Percentiles rank a stretch among this genome's conserved stretches.
Evolutionary conservation across 306 rosid genomes (phyloP).

Genomic region (Cucumis melo): DNA sequence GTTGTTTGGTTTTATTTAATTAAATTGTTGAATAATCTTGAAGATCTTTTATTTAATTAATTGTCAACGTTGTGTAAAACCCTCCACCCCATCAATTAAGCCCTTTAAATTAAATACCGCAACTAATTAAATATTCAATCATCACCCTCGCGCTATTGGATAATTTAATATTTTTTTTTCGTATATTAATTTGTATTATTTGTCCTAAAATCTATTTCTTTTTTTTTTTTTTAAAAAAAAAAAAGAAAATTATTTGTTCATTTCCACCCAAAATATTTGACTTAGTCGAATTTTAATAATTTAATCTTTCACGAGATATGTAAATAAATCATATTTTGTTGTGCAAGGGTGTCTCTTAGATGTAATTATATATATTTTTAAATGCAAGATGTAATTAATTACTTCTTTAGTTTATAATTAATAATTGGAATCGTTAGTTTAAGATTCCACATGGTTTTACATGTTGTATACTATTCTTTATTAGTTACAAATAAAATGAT

Average conservation of each 20-base stretch:
- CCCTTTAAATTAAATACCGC: neutral
- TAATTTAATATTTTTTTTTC: too few relatives aligned
- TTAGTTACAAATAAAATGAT: too few relatives aligned
- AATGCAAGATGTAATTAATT: neutral
- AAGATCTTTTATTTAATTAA: neutral
- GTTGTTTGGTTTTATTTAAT: neutral
- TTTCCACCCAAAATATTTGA: neutral
- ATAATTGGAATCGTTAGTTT: neutral
- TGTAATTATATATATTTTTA: neutral
- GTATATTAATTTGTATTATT: neutral
- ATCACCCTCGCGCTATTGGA: neutral
- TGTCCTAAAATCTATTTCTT: neutral
- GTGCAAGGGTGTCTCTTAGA: neutral
- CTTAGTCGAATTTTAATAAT: neutral
- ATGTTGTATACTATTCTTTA: neutral
- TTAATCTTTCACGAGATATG: neutral
- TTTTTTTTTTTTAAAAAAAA: neutral
- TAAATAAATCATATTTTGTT: neutral
- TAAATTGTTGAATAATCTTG: neutral
- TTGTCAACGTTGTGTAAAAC: neutral
- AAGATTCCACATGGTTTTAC: neutral
- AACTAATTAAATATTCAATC: neutral
- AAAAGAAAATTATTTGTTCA: neutral
- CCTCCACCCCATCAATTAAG: neutral
- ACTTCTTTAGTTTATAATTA: neutral